phyloP scores from a whole-genome alignment of 2,329 filamentous ascomycete species.

The Ilyonectria destructans region DNA sequence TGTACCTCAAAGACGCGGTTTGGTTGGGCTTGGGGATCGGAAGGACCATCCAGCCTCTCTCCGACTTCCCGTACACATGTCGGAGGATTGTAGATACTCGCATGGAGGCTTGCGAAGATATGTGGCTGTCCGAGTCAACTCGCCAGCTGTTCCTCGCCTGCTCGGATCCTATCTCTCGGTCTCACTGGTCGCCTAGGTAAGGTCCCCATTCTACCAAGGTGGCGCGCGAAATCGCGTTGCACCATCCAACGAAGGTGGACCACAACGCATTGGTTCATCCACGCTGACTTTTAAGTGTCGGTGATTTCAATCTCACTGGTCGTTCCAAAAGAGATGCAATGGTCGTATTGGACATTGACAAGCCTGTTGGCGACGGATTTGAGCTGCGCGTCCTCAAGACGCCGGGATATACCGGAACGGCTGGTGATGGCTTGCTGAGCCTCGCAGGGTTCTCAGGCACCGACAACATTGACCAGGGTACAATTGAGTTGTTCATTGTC shows the following conservation, averaged over 20 bases:
- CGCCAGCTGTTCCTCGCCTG: slow-evolving; percentile 47
- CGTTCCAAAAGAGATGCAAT: slow-evolving; percentile 53
- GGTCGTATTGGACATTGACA: slow-evolving; percentile 54
- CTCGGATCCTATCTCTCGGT: slow-evolving; percentile 38
- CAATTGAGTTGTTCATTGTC: slow-evolving; percentile 36
- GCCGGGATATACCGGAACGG: slow-evolving; percentile 49
- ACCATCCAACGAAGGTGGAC: neutral
- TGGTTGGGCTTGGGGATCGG: slow-evolving; percentile 45
- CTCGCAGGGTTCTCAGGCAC: slow-evolving; percentile 52
- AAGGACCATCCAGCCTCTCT: slow-evolving; percentile 38
- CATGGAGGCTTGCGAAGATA: slow-evolving; percentile 47
- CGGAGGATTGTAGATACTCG: slow-evolving; percentile 39
- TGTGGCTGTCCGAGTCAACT: slow-evolving; percentile 46
- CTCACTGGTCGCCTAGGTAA: slow-evolving; percentile 43
- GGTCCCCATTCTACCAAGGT: neutral
- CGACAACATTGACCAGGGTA: slow-evolving; percentile 41
- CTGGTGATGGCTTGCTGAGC: slow-evolving; percentile 51
- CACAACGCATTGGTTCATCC: neutral
- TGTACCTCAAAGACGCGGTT: slow-evolving; percentile 42
- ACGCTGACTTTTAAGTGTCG: slow-evolving; percentile 32
- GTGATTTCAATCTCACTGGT: slow-evolving; percentile 46
- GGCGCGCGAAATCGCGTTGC: neutral
- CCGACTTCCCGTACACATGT: slow-evolving; percentile 47
- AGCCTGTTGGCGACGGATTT: slow-evolving; percentile 40
- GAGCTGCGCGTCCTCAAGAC: slow-evolving; percentile 46